A percentile compares a stretch with the other conserved stretches of the same genome.
Evolutionary conservation across 192 early-diverging fungal species (phyloP).

Genomic region (Backusella australiensis): DNA sequence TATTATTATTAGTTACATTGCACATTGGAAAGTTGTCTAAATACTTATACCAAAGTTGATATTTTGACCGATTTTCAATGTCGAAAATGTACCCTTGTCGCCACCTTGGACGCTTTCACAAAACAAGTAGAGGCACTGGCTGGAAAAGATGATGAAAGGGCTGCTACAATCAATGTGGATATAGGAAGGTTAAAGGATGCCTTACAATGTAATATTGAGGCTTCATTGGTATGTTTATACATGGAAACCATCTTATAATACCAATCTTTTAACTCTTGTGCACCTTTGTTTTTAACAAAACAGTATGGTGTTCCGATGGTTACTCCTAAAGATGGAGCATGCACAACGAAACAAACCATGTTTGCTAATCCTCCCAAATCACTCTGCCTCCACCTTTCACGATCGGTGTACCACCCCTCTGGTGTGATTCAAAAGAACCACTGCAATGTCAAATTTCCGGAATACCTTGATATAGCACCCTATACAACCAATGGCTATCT

Average conservation of each 20-base stretch:
- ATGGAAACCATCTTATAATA: not conserved
- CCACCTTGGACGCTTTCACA: conserved; percentile 41
- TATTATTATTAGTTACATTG: conserved; percentile 37
- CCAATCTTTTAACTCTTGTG: not conserved
- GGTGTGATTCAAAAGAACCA: conserved; percentile 77
- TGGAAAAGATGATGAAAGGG: conserved; percentile 14
- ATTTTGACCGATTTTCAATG: conserved; percentile 67
- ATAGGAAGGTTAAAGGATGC: conserved; percentile 43
- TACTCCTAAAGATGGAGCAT: conserved; percentile 23
- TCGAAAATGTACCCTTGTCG: conserved; percentile 54
- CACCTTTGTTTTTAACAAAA: not conserved
- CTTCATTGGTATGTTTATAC: conserved; percentile 38
- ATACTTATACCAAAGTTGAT: conserved; percentile 63
- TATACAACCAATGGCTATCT: conserved; percentile 71
- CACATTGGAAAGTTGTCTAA: conserved; percentile 62
- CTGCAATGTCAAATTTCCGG: conserved; percentile 65
- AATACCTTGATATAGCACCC: conserved; percentile 71
- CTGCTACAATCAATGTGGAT: conserved; percentile 21
- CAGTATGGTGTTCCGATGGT: conserved; percentile 35
- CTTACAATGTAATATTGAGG: conserved; percentile 40
- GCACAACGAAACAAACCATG: conserved; percentile 77
- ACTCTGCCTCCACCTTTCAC: conserved; percentile 84
- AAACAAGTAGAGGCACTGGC: conserved; percentile 18
- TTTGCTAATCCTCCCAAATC: conserved; percentile 82
- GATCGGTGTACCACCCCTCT: conserved; percentile 73